phyloP scores from a whole-genome alignment of 768 basidiomycete genomes.

The Trametes punicea region DNA sequence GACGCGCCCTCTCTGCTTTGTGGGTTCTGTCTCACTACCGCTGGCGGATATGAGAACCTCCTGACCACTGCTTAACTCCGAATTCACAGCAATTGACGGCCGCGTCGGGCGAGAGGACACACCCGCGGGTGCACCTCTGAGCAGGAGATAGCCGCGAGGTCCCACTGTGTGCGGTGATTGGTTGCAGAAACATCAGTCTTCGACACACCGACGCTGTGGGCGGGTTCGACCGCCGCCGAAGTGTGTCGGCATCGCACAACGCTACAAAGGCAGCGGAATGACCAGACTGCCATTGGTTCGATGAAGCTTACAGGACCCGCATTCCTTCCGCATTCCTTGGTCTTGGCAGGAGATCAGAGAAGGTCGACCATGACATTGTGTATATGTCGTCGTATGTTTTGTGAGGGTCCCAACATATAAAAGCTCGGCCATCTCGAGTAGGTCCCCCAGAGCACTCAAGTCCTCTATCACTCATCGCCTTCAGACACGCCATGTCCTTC shows the following conservation, averaged over 20 bases:
- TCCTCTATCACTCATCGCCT: background rate
- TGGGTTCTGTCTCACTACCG: slow-evolving; percentile 11
- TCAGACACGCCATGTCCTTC: slow-evolving; percentile 23
- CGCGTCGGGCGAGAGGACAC: background rate
- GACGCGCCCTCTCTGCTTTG: background rate
- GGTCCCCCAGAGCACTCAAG: slow-evolving; percentile 11
- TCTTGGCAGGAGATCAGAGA: background rate
- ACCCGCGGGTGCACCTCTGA: background rate
- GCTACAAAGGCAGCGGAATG: background rate
- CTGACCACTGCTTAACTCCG: background rate
- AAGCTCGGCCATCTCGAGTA: background rate
- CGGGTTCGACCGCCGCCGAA: background rate
- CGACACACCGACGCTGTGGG: slow-evolving; percentile 9
- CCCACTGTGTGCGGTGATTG: background rate
- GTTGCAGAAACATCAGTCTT: background rate
- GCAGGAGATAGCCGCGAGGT: background rate
- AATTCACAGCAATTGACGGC: slow-evolving; percentile 6
- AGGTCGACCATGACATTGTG: background rate
- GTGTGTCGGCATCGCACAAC: background rate
- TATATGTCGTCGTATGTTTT: background rate
- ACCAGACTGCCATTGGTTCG: background rate
- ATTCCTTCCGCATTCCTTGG: background rate
- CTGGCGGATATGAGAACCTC: slow-evolving; percentile 11
- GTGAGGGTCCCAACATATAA: slow-evolving; percentile 5
- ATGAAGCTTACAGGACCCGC: background rate